Percentiles rank a stretch among this genome's conserved stretches.
Evolutionary conservation across 2,329 filamentous ascomycete species (phyloP).

Genomic region (Pyricularia grisea): DNA sequence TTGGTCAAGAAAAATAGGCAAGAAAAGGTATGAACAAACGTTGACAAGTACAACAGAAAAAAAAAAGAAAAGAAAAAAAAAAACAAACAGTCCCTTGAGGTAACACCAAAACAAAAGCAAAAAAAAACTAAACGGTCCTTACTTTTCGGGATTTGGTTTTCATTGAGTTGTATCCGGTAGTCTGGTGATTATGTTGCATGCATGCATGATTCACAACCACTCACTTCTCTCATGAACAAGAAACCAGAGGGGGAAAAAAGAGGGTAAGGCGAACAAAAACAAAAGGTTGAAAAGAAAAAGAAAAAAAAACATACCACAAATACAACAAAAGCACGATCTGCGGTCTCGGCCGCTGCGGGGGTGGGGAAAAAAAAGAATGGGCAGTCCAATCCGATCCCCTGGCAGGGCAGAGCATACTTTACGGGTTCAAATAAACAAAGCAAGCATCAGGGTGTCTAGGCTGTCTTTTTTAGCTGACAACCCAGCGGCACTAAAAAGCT

Average conservation of each 20-base stretch:
- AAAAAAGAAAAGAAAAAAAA: neutral
- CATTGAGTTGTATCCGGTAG: neutral
- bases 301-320: neutral
- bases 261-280: neutral
- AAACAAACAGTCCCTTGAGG: neutral
- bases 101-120: neutral
- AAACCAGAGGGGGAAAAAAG: neutral
- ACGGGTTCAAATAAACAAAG: too few species aligned
- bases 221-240: neutral
- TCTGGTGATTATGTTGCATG: too few species aligned
- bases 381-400: neutral
- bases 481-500: neutral
- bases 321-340: neutral
- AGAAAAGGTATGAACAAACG: neutral
- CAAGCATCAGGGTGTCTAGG: neutral
- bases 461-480: neutral
- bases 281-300: neutral
- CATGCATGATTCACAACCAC: neutral
- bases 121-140: neutral
- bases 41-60: neutral
- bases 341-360: neutral
- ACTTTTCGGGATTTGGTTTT: neutral
- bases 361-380: neutral
- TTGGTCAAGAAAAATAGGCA: neutral
- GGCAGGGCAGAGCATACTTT: neutral